Conservation (phyloP, 306 rosid species). For the Hippophae rhamnoides region DNA sequence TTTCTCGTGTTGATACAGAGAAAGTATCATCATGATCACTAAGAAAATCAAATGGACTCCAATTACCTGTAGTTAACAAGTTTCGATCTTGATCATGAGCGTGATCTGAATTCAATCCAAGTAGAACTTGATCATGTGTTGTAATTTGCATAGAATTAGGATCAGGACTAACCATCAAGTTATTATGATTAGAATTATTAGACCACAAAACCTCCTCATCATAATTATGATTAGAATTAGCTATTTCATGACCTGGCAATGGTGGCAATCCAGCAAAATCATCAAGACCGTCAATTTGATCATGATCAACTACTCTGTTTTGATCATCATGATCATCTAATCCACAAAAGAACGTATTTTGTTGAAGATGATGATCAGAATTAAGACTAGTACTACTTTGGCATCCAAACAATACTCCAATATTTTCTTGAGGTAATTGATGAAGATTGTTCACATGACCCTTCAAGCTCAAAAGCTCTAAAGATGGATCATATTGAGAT, state of each 20-base stretch:
- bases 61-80: constrained; percentile 34
- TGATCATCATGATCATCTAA: constrained; percentile 28
- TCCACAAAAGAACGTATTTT: constrained; percentile 19
- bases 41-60: constrained; percentile 66
- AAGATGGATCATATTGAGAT: constrained; percentile 20
- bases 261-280: constrained; percentile 54
- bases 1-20: constrained; percentile 28
- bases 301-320: constrained; percentile 21
- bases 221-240: not conserved
- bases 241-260: constrained; percentile 51
- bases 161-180: constrained; percentile 32
- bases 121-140: constrained; percentile 14
- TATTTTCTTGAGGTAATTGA: constrained; percentile 26
- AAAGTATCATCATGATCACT: constrained; percentile 30
- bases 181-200: constrained; percentile 21
- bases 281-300: constrained; percentile 11
- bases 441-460: constrained; percentile 10
- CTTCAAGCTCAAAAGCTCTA: constrained; percentile 25
- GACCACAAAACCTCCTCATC: constrained; percentile 45
- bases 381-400: constrained; percentile 11
- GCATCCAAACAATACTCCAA: constrained; percentile 21
- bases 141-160: constrained; percentile 22
- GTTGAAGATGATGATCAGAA: constrained; percentile 14
- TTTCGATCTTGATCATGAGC: constrained; percentile 40
- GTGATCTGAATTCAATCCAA: constrained; percentile 35